phyloP scores from a whole-genome alignment of 2,329 filamentous ascomycete genomes.

The Colletotrichum phormii region DNA sequence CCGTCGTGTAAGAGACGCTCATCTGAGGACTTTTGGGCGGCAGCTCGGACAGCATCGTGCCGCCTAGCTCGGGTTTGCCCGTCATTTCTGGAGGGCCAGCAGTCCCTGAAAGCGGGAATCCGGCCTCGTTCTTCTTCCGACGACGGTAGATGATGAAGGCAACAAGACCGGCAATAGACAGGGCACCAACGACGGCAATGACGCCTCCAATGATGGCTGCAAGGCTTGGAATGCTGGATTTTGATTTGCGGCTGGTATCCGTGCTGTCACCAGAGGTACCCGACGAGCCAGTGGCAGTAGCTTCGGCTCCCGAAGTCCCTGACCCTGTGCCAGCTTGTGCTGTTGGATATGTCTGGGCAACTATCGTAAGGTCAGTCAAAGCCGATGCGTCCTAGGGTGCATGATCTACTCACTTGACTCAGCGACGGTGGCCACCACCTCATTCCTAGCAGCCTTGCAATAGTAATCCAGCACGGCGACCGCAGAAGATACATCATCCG shows the following conservation, averaged over 20 bases:
- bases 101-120: constrained; percentile 36
- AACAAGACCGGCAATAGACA: constrained; percentile 43
- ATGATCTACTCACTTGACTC: constrained; percentile 47
- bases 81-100: constrained; percentile 25
- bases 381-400: constrained; percentile 29
- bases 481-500: constrained; percentile 59
- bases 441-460: constrained; percentile 60
- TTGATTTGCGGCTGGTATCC: not conserved
- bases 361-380: constrained; percentile 36
- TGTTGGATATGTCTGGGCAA: constrained; percentile 41
- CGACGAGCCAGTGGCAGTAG: not conserved
- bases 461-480: constrained; percentile 58
- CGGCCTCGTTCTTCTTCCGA: constrained; percentile 41
- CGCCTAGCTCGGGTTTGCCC: constrained; percentile 49
- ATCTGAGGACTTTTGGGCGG: constrained; percentile 45
- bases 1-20: constrained; percentile 41
- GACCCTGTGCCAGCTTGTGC: constrained; percentile 31
- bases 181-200: constrained; percentile 14
- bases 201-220: constrained; percentile 49
- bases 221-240: constrained; percentile 40
- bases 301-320: constrained; percentile 3
- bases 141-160: constrained; percentile 52
- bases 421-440: constrained; percentile 54
- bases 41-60: constrained; percentile 34
- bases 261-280: constrained; percentile 15